Evolutionary conservation across 1,139 yeast genomes (phyloP).

Genomic region (Sugiyamaella japonica): DNA sequence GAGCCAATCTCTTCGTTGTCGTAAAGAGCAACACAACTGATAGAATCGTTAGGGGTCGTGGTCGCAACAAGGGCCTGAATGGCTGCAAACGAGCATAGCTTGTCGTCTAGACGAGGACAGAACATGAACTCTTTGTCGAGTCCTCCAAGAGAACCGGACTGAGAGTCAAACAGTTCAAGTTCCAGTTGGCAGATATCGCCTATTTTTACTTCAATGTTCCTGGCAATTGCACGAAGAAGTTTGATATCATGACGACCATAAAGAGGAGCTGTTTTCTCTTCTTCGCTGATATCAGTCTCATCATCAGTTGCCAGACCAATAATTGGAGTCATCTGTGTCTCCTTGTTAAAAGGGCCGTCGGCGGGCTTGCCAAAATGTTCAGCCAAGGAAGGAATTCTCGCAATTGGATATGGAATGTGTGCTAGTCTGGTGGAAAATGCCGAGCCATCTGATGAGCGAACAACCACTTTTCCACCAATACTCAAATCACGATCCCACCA

Average conservation of each 20-base stretch:
- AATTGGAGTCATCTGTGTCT: conserved; percentile 79
- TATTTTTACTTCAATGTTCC: conserved; percentile 52
- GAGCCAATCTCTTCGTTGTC: conserved; percentile 96
- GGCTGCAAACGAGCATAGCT: conserved; percentile 81
- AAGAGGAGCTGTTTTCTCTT: conserved; percentile 53
- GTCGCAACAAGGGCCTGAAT: conserved; percentile 53
- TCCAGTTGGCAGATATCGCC: conserved; percentile 77
- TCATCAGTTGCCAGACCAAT: conserved; percentile 51
- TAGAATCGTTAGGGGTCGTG: conserved; percentile 50
- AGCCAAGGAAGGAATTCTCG: conserved; percentile 88
- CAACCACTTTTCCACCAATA: conserved; percentile 82
- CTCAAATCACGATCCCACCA: conserved; percentile 91
- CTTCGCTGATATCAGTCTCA: conserved; percentile 40
- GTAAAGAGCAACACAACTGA: conserved; percentile 72
- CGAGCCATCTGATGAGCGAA: conserved; percentile 47
- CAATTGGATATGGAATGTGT: conserved; percentile 72
- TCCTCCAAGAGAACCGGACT: conserved; percentile 79
- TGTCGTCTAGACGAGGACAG: conserved; percentile 84
- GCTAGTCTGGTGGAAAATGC: conserved; percentile 63
- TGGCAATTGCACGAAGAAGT: conserved; percentile 65
- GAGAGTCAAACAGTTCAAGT: conserved; percentile 74
- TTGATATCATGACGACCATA: conserved; percentile 68
- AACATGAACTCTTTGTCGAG: conserved; percentile 80
- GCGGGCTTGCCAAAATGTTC: conserved; percentile 81
- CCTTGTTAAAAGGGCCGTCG: conserved; percentile 74